Percentiles rank a stretch among this genome's conserved stretches.
phyloP scores from a whole-genome alignment of 2,329 filamentous ascomycete genomes.

The Arthrobotrys sphaeroides region DNA sequence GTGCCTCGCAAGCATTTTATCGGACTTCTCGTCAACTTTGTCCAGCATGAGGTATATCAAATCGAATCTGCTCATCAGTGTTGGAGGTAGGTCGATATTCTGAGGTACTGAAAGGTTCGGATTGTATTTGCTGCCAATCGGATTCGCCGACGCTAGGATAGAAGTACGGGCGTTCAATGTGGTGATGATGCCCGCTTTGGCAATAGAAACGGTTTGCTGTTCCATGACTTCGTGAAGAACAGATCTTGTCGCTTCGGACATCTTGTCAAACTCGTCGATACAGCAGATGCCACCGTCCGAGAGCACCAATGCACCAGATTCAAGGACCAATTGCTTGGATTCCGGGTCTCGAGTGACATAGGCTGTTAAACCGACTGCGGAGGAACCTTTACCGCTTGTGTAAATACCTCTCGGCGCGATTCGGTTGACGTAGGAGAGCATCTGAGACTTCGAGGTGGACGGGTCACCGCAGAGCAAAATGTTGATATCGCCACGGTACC shows the following conservation, averaged over 20 bases:
- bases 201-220: conserved; percentile 80
- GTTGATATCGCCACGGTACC: conserved; percentile 97
- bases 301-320: conserved; percentile 77
- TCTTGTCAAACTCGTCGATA: conserved; percentile 83
- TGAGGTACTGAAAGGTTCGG: conserved; percentile 93
- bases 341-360: conserved; percentile 79
- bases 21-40: conserved; percentile 86
- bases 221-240: conserved; percentile 84
- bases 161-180: conserved; percentile 95
- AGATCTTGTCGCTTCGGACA: conserved; percentile 77
- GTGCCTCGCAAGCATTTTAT: conserved; percentile 89
- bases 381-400: conserved; percentile 79
- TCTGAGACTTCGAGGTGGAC: conserved; percentile 93
- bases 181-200: conserved; percentile 80
- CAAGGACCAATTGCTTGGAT: conserved; percentile 76
- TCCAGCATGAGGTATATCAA: conserved; percentile 96
- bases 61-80: conserved; percentile 93
- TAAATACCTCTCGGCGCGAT: conserved; percentile 90
- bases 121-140: conserved; percentile 98
- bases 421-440: conserved; percentile 94
- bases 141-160: conserved; percentile 95
- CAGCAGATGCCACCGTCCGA: conserved; percentile 80
- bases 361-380: conserved; percentile 79
- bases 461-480: conserved; percentile 95
- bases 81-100: conserved; percentile 97